Conservation (phyloP, 2,329 filamentous ascomycete genomes). For the Monosporascus cannonballus region DNA sequence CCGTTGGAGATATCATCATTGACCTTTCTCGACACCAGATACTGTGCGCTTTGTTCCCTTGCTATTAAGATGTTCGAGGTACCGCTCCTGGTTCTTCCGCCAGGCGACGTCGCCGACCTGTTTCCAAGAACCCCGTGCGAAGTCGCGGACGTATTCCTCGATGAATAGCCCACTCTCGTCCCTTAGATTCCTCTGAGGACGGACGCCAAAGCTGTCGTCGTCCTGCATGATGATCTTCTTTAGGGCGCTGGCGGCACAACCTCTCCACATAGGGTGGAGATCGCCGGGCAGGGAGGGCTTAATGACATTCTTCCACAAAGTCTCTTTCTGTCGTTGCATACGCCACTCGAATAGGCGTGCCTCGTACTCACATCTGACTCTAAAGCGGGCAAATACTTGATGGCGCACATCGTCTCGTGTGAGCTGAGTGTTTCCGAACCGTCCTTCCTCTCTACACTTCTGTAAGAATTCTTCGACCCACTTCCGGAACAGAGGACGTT, state of each 20-base stretch:
- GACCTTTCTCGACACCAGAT: conserved; percentile 3
- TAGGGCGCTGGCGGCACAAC: conserved; percentile 34
- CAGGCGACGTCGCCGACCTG: conserved; percentile 30
- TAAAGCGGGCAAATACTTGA: conserved; percentile 49
- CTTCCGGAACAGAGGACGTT: conserved; percentile 49
- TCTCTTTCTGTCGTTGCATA: conserved; percentile 31
- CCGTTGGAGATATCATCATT: background rate
- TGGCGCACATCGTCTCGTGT: conserved; percentile 41
- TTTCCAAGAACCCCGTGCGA: conserved; percentile 34
- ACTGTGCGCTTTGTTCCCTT: conserved; percentile 4
- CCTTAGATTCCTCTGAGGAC: conserved; percentile 19
- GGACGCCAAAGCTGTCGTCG: conserved; percentile 32
- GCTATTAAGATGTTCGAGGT: conserved; percentile 4
- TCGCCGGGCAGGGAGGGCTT: conserved; percentile 28
- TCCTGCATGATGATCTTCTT: conserved; percentile 44
- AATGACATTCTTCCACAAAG: conserved; percentile 41
- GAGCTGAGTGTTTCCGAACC: conserved; percentile 20
- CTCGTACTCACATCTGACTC: conserved; percentile 37
- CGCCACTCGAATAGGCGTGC: conserved; percentile 35
- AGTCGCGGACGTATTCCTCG: conserved; percentile 33
- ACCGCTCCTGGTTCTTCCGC: conserved; percentile 15
- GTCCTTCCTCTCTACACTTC: conserved; percentile 34
- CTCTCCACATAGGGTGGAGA: conserved; percentile 25
- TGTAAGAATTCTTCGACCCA: conserved; percentile 64
- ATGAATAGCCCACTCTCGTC: conserved; percentile 37